Evolutionary conservation across 768 basidiomycete species (phyloP).

Genomic region (Tephrocybe sp.): DNA sequence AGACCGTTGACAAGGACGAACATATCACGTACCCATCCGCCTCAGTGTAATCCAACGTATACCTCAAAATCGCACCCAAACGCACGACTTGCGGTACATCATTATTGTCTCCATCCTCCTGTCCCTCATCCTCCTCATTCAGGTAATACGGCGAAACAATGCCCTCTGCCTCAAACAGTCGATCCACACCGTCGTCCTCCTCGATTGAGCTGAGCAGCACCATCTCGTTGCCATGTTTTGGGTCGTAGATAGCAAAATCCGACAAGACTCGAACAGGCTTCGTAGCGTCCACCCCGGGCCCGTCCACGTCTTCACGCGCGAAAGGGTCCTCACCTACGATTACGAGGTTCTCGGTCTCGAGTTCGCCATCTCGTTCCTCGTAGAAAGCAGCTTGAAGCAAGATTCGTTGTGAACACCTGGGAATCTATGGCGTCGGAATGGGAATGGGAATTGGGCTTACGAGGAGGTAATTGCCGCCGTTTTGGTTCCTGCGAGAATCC

Average conservation of each 20-base stretch:
- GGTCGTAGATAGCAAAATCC: conserved; percentile 62
- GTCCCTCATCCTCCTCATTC: conserved; percentile 61
- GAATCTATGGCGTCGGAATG: too few relatives aligned
- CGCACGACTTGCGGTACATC: conserved; percentile 37
- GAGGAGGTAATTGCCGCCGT: conserved; percentile 17
- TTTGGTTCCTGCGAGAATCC: conserved; percentile 23
- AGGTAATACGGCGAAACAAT: conserved; percentile 42
- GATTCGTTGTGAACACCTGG: not conserved
- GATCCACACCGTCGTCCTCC: conserved; percentile 34
- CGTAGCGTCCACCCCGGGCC: conserved; percentile 26
- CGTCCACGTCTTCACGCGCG: conserved; percentile 24
- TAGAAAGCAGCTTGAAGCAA: conserved; percentile 36
- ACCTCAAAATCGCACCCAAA: conserved; percentile 45
- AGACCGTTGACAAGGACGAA: not conserved
- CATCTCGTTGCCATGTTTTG: conserved; percentile 39
- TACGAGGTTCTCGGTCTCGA: conserved; percentile 33
- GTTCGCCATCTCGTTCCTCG: conserved; percentile 24
- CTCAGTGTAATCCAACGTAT: conserved; percentile 48
- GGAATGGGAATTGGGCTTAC: conserved; percentile 6
- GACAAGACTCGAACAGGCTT: conserved; percentile 59
- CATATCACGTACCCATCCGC: conserved; percentile 44
- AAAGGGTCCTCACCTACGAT: conserved; percentile 41
- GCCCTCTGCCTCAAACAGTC: conserved; percentile 55
- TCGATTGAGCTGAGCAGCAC: conserved; percentile 48
- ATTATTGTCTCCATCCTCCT: conserved; percentile 44